Evolutionary conservation across 1,284 basidiomycete genomes (phyloP).

Genomic region (Cystobasidium sp.): DNA sequence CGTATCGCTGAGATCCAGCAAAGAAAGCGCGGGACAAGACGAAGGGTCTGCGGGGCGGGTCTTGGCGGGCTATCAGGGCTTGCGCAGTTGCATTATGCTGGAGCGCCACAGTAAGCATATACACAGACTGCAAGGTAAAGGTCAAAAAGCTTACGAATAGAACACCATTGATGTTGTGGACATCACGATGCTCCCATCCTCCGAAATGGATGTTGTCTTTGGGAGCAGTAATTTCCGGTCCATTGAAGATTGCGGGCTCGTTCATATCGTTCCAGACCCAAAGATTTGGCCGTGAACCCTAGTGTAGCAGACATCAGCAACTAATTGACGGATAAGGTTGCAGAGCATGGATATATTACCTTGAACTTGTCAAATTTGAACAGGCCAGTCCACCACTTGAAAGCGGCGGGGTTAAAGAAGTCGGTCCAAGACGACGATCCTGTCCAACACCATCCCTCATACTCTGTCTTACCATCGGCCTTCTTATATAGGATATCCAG

Average conservation of each 20-base stretch:
- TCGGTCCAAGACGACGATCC: conserved; percentile 96
- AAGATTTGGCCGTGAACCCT: conserved; percentile 70
- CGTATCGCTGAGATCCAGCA: conserved; percentile 91
- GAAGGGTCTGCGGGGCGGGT: conserved; percentile 80
- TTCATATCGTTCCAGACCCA: conserved; percentile 99
- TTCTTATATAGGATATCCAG: conserved; percentile 80
- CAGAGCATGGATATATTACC: conserved; percentile 49
- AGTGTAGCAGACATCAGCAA: background rate
- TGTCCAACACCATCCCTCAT: conserved; percentile 98
- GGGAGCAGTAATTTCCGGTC: conserved; percentile 96
- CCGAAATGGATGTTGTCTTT: conserved; percentile 89
- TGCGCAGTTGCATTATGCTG: conserved; percentile 85
- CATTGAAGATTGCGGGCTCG: conserved; percentile 97
- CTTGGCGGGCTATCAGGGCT: conserved; percentile 76
- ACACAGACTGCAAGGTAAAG: background rate
- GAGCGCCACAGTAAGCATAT: conserved; percentile 3
- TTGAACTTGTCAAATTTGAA: conserved; percentile 69
- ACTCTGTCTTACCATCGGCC: conserved; percentile 74
- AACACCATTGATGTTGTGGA: conserved; percentile 92
- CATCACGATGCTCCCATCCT: conserved; percentile 96
- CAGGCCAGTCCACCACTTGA: conserved; percentile 87
- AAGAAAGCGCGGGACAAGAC: conserved; percentile 94
- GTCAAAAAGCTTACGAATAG: conserved; percentile 42
- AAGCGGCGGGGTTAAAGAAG: conserved; percentile 88
- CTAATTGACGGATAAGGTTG: background rate